Evolutionary conservation across 2,329 filamentous ascomycete genomes (phyloP).

Genomic region (Cadophora sp.): DNA sequence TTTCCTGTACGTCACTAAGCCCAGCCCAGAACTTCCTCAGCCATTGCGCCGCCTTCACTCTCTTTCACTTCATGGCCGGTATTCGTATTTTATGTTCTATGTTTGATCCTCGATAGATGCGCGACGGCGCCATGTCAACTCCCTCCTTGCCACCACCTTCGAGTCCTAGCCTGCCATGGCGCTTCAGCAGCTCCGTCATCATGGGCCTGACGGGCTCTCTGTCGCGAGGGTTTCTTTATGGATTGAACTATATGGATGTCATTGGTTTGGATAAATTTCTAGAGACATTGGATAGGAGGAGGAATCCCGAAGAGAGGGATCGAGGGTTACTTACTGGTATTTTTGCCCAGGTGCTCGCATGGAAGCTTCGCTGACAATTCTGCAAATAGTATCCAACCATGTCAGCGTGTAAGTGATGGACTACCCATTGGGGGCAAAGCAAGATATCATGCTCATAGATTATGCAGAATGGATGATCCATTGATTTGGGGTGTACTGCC

Average conservation of each 20-base stretch:
- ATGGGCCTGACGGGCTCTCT: constrained; percentile 77
- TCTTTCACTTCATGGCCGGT: constrained; percentile 27
- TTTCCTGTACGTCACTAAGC: constrained; percentile 20
- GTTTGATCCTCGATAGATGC: constrained; percentile 29
- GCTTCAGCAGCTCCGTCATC: constrained; percentile 72
- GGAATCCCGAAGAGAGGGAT: constrained; percentile 68
- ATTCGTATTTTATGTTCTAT: constrained; percentile 22
- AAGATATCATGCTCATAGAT: constrained; percentile 20
- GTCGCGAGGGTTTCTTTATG: constrained; percentile 77
- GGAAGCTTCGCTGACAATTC: constrained; percentile 21
- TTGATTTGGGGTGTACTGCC: constrained; percentile 92
- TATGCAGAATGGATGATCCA: constrained; percentile 84
- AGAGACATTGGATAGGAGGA: constrained; percentile 74
- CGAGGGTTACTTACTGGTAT: constrained; percentile 84
- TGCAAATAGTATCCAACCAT: constrained; percentile 78
- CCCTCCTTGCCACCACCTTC: constrained; percentile 25
- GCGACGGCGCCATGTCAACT: constrained; percentile 33
- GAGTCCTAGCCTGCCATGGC: constrained; percentile 63
- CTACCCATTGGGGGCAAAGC: not conserved
- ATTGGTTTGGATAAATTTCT: constrained; percentile 79
- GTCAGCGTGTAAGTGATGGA: constrained; percentile 77
- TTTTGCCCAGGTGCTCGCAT: not conserved
- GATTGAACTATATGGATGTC: constrained; percentile 76
- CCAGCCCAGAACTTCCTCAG: not conserved
- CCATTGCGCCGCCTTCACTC: constrained; percentile 22